Percentiles rank a stretch among this genome's conserved stretches.
Conservation (phyloP, 2,329 filamentous ascomycete species). For the Ophiostoma fasciatum region DNA sequence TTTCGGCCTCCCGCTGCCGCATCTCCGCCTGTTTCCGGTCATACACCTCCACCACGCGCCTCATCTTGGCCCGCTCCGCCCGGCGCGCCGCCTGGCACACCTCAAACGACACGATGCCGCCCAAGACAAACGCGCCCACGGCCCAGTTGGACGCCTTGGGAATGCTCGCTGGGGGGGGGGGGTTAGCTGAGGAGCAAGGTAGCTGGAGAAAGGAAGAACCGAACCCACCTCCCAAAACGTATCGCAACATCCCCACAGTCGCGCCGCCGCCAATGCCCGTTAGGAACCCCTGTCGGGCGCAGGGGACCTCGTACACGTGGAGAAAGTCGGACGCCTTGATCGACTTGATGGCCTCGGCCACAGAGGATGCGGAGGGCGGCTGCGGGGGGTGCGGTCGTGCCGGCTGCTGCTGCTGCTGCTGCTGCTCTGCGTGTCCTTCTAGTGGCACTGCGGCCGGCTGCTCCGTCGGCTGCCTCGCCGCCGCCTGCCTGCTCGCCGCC, state of each 20-base stretch:
- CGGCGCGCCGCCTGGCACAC: slow-evolving; percentile 64
- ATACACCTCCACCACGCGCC: slow-evolving; percentile 70
- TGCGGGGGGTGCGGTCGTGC: background rate
- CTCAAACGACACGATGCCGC: slow-evolving; percentile 63
- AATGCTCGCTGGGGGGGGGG: slow-evolving; percentile 31
- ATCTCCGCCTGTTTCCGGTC: slow-evolving; percentile 53
- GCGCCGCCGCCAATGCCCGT: slow-evolving; percentile 72
- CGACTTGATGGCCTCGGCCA: slow-evolving; percentile 50
- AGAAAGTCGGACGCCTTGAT: slow-evolving; percentile 56
- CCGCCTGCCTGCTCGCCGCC: slow-evolving; percentile 13
- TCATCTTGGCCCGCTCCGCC: slow-evolving; percentile 70
- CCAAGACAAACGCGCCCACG: slow-evolving; percentile 58
- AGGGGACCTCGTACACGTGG: slow-evolving; percentile 64
- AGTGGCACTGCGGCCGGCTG: slow-evolving; percentile 6
- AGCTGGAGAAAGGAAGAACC: background rate
- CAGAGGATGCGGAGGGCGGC: slow-evolving; percentile 15
- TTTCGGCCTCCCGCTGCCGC: slow-evolving; percentile 34
- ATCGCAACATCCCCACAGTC: slow-evolving; percentile 57
- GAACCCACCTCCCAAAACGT: slow-evolving; percentile 53
- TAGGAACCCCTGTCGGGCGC: slow-evolving; percentile 68
- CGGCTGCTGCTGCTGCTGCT: background rate
- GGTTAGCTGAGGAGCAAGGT: slow-evolving; percentile 8
- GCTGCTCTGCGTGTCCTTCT: background rate
- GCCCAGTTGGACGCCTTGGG: slow-evolving; percentile 70
- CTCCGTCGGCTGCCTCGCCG: slow-evolving; percentile 8